These are phyloP conservation scores for Suillus cothurnatus DNA, from an alignment of 768 basidiomycete species.

Conservation along the genomic window DNA sequence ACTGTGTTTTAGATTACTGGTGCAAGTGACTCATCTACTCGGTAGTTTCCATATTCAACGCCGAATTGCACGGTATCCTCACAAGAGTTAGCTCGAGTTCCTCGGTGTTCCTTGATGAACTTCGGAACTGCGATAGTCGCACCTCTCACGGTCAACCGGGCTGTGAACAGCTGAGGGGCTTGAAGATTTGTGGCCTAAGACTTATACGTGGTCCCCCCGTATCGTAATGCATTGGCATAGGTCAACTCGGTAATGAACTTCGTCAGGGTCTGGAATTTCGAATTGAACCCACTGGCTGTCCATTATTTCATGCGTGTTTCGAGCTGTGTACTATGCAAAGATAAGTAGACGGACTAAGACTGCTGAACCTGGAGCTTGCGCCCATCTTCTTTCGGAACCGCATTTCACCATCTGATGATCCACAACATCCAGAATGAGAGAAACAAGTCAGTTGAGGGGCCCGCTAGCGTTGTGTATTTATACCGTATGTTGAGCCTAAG, in stretches of 20 bases:
- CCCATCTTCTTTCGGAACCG: background rate
- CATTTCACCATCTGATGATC: background rate
- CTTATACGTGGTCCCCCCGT: background rate
- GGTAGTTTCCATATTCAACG: background rate
- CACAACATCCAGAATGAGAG: background rate
- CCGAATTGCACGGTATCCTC: background rate
- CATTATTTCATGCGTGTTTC: background rate
- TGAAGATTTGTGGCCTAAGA: background rate
- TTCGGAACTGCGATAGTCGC: background rate
- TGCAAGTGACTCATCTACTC: background rate
- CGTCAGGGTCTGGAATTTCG: background rate
- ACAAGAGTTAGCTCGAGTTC: background rate
- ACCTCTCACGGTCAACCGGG: background rate
- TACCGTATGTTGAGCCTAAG: background rate
- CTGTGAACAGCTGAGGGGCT: background rate
- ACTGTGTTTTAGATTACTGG: background rate
- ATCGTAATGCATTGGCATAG: background rate
- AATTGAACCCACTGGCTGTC: background rate
- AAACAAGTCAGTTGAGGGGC: background rate
- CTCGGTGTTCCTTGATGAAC: background rate
- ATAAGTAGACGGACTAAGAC: background rate
- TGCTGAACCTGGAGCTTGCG: background rate
- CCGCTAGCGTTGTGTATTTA: background rate
- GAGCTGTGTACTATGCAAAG: background rate
- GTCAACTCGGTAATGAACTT: background rate